Evolutionary conservation across 2,329 filamentous ascomycete genomes (phyloP).

Genomic region (Cercospora canescens): DNA sequence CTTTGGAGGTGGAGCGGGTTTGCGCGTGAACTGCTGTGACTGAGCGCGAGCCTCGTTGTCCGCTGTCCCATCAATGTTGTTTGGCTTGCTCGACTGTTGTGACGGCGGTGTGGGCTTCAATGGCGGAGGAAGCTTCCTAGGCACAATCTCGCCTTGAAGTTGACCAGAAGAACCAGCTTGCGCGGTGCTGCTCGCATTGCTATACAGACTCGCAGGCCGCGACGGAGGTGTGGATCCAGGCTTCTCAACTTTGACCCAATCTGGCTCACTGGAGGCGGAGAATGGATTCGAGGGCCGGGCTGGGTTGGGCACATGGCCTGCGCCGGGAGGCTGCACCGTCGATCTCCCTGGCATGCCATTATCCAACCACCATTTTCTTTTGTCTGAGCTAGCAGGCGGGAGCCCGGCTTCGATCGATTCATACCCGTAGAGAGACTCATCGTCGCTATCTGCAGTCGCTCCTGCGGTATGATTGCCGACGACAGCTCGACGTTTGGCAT

Average conservation of each 20-base stretch:
- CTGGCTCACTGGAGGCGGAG: conserved; percentile 68
- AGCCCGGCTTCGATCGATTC: conserved; percentile 79
- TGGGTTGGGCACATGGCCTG: conserved; percentile 67
- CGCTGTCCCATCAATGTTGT: conserved; percentile 8
- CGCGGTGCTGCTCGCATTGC: conserved; percentile 13
- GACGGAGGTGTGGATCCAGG: conserved; percentile 27
- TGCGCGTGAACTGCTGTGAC: conserved; percentile 32
- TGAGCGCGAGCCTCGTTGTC: conserved; percentile 16
- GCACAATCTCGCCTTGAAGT: conserved; percentile 9
- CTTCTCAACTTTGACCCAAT: conserved; percentile 68
- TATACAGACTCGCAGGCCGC: conserved; percentile 21
- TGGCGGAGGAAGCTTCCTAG: conserved; percentile 23
- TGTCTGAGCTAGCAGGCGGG: conserved; percentile 62
- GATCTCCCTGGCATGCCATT: conserved; percentile 72
- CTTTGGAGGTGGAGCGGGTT: conserved; percentile 38
- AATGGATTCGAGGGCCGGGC: conserved; percentile 81
- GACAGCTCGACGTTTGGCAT: conserved; percentile 65
- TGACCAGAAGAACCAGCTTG: neutral
- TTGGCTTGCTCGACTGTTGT: conserved; percentile 1
- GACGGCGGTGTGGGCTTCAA: conserved; percentile 4
- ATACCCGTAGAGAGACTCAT: conserved; percentile 80
- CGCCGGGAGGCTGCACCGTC: conserved; percentile 64
- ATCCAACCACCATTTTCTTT: conserved; percentile 66
- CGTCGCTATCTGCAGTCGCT: conserved; percentile 63
- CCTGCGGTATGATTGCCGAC: conserved; percentile 64